Conservation (phyloP, 192 early-diverging fungal species). For the Fimicolochytrium jonesii region DNA sequence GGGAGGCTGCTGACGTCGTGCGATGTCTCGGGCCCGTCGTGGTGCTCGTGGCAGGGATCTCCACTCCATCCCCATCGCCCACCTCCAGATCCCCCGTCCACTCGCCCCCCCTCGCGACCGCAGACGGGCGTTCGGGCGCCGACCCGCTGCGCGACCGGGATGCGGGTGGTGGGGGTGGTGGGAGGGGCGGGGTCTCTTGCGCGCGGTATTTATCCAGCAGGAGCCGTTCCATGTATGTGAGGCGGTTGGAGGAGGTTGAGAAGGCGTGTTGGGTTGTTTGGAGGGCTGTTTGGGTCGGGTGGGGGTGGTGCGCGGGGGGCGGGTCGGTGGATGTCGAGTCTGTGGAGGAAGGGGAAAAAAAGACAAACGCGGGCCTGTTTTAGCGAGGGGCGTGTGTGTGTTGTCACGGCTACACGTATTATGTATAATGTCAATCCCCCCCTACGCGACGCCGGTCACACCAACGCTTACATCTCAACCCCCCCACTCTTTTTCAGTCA, state of each 20-base stretch:
- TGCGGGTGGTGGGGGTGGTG: neutral
- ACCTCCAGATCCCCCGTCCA: neutral
- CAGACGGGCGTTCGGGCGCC: neutral
- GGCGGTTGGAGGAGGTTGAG: neutral
- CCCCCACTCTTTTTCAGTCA: too few species aligned
- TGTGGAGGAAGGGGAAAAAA: too few species aligned
- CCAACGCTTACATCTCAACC: too few species aligned
- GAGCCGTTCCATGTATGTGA: slow-evolving; percentile 28
- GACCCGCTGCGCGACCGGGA: neutral
- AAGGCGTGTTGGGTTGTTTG: too few species aligned
- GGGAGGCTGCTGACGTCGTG: neutral
- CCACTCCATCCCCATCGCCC: neutral
- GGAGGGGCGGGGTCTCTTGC: neutral
- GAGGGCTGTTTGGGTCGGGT: too few species aligned
- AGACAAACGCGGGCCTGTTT: too few species aligned
- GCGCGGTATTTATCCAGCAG: slow-evolving; percentile 14
- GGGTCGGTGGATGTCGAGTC: too few species aligned
- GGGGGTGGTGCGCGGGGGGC: too few species aligned
- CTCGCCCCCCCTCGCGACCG: neutral
- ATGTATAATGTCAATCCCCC: too few species aligned
- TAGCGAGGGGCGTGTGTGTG: too few species aligned
- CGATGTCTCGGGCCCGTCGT: neutral
- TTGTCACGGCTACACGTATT: too few species aligned
- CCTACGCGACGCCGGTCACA: too few species aligned
- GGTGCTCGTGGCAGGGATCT: neutral